Evolutionary conservation across 2,329 filamentous ascomycete genomes (phyloP), one percentile per base, ranked within the genome.

Genomic region (Exophiala viscosa): DNA sequence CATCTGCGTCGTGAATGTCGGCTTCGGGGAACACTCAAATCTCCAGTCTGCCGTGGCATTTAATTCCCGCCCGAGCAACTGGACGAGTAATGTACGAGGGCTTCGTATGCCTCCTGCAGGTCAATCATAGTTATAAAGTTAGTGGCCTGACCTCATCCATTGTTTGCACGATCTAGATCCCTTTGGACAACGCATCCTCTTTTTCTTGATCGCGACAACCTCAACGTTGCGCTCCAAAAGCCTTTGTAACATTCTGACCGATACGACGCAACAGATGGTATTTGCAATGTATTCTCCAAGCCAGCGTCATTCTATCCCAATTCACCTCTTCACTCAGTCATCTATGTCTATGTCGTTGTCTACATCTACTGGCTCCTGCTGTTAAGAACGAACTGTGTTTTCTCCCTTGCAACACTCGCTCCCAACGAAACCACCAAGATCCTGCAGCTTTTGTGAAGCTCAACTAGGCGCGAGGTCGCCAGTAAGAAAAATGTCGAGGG

Each of bases 401-500:
- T n/a, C 23, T 5, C 23, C 23, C 23, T 28, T 28, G 23, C 5
- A 28, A 7, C 23, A 28, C 23, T 28, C 3, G 8, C 23, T 28
- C 8, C 23, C 23, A 2, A 28, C 23, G 5, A 28, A 2, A 28
- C 23, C 5, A 28, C 23, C 3, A 7, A 28, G 23, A 28, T 20
- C 5, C 38, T 40, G 14, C 20, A 13, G 17, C 14, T 18, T 40
- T 5, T 28, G 23, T 17, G 3, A 10, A 40, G 15, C 38, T 40
- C 15, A 11, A 20, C 14, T 18, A 15, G 14, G 6, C 11, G 17
- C 13, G 31, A 4, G 8, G 23, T 28, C 8, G 23, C 23, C 8
- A 28, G 5, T 7, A n/a, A 4, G 41, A 43, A 53, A 44, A 44
- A 59, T 54, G 54, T 48, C 57, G 31, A 50, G 18, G 8, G 54